Percentiles rank a stretch among this genome's conserved stretches.
These are phyloP conservation scores for Xylaria sp. DNA, from an alignment of 2,329 filamentous ascomycete species.

Conservation along the genomic window DNA sequence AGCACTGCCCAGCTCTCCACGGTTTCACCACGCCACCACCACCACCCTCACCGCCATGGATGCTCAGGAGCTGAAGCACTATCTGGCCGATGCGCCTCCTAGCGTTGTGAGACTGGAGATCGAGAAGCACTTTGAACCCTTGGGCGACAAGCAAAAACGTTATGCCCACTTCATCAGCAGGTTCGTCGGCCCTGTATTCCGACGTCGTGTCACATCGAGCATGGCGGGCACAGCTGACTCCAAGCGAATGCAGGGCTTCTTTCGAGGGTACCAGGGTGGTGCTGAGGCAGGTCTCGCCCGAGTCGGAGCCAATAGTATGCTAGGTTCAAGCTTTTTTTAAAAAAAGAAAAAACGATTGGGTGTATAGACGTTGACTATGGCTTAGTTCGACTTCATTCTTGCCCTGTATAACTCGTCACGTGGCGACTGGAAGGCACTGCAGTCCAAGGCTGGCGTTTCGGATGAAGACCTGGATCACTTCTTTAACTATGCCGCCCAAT, in stretches of 20 bases:
- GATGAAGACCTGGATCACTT: slow-evolving; percentile 74
- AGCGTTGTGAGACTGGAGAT: slow-evolving; percentile 89
- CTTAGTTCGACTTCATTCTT: slow-evolving; percentile 78
- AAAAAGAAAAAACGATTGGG: slow-evolving; percentile 16
- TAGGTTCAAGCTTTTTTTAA: slow-evolving; percentile 2
- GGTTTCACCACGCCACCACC: slow-evolving; percentile 45
- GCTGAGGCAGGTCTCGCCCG: slow-evolving; percentile 83
- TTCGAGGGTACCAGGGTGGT: slow-evolving; percentile 82
- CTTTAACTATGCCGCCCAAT: slow-evolving; percentile 81
- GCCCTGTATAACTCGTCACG: slow-evolving; percentile 72
- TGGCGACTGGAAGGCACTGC: slow-evolving; percentile 78
- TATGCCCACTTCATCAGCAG: slow-evolving; percentile 92
- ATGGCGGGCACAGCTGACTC: slow-evolving; percentile 21
- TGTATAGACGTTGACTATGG: slow-evolving; percentile 30
- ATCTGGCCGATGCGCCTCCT: slow-evolving; percentile 90
- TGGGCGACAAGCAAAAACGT: slow-evolving; percentile 80
- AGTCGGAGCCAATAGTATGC: slow-evolving; percentile 75
- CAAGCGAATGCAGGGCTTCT: slow-evolving; percentile 66
- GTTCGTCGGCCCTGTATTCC: slow-evolving; percentile 55
- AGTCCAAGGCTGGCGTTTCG: slow-evolving; percentile 71
- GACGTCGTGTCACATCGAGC: slow-evolving; percentile 28
- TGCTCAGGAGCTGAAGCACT: slow-evolving; percentile 74
- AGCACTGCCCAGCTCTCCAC: slow-evolving; percentile 24
- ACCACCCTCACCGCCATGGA: slow-evolving; percentile 69
- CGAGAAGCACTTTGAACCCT: slow-evolving; percentile 88